Conservation (phyloP, 2,329 filamentous ascomycete species). For the Colletotrichum sp. region DNA sequence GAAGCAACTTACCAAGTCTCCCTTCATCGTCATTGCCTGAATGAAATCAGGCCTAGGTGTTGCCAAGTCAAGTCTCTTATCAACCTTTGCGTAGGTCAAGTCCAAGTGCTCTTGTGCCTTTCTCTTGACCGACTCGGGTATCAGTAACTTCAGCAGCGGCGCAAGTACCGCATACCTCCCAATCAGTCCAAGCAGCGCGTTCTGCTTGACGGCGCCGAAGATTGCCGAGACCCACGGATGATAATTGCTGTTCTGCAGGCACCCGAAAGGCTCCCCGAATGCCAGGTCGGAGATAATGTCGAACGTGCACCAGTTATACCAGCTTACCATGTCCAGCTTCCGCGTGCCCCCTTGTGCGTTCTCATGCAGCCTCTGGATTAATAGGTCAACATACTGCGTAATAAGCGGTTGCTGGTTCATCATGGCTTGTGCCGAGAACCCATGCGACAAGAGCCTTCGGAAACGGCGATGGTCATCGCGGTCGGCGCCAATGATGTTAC, state of each 20-base stretch:
- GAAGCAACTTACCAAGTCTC: not conserved
- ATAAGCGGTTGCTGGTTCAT: constrained; percentile 30
- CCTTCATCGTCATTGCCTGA: not conserved
- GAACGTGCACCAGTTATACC: not conserved
- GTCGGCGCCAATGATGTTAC: not conserved
- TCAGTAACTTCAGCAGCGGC: not conserved
- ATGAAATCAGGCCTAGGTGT: not conserved
- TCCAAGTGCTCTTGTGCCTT: not conserved
- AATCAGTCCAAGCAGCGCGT: not conserved
- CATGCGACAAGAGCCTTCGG: constrained; percentile 18
- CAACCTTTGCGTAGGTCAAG: not conserved
- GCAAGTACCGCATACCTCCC: not conserved
- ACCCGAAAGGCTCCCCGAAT: not conserved
- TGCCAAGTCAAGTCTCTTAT: not conserved
- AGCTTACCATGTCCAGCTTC: not conserved
- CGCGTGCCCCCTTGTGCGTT: not conserved
- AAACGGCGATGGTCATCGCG: not conserved
- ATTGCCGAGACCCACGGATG: not conserved
- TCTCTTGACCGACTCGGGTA: not conserved
- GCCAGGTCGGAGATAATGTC: not conserved
- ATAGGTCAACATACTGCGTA: constrained; percentile 40
- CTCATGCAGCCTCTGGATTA: constrained; percentile 40
- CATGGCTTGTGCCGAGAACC: constrained; percentile 26
- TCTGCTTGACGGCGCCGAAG: not conserved
- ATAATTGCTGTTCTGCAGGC: not conserved